Conservation (phyloP, 257 asterid species). For the Thymus mandschuricus region DNA sequence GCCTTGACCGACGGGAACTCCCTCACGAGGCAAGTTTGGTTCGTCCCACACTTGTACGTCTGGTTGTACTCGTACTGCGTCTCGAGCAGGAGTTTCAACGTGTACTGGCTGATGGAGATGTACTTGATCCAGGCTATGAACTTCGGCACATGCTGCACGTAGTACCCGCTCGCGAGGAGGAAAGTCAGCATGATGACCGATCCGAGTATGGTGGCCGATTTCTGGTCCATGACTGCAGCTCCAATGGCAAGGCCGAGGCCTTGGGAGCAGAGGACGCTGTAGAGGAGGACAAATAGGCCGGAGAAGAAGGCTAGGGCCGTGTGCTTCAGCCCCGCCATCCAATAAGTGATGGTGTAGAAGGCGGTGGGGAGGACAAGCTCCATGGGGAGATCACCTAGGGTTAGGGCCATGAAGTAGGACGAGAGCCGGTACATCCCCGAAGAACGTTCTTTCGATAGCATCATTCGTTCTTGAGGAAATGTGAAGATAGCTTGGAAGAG, state of each 20-base stretch:
- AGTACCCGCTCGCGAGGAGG: slow-evolving; percentile 67
- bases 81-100: slow-evolving; percentile 58
- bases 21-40: slow-evolving; percentile 48
- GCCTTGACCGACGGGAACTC: slow-evolving; percentile 59
- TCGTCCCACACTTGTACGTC: slow-evolving; percentile 44
- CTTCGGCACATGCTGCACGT: slow-evolving; percentile 60
- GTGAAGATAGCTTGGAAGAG: slow-evolving; percentile 81
- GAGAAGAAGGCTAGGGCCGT: slow-evolving; percentile 45
- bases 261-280: slow-evolving; percentile 56
- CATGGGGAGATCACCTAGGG: slow-evolving; percentile 78
- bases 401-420: slow-evolving; percentile 77
- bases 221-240: slow-evolving; percentile 65
- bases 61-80: slow-evolving; percentile 56
- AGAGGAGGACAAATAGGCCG: slow-evolving; percentile 51
- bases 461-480: slow-evolving; percentile 67
- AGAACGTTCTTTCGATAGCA: slow-evolving; percentile 72
- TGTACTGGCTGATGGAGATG: slow-evolving; percentile 57
- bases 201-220: slow-evolving; percentile 59
- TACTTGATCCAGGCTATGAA: slow-evolving; percentile 76
- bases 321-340: slow-evolving; percentile 76
- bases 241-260: slow-evolving; percentile 87
- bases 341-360: slow-evolving; percentile 61
- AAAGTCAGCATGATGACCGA: slow-evolving; percentile 64
- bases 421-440: slow-evolving; percentile 89
- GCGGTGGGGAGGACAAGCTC: slow-evolving; percentile 75